Conservation (phyloP, 2,329 filamentous ascomycete genomes). For the Penicillium crustosum region DNA sequence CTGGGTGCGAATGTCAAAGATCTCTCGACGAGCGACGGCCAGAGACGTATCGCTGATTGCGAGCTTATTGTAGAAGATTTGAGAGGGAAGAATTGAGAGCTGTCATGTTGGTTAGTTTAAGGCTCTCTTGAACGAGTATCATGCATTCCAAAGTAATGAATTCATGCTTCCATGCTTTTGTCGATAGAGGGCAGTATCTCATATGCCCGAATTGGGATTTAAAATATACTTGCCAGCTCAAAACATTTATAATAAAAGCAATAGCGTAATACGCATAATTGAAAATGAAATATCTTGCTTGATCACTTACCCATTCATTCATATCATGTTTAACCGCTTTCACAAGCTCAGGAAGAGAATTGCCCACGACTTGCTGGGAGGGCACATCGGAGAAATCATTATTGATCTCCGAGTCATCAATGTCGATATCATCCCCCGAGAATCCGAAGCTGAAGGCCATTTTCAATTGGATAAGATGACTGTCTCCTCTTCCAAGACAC, state of each 20-base stretch:
- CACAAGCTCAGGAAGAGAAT: conserved; percentile 34
- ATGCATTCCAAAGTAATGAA: background rate
- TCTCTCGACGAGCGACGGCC: conserved; percentile 56
- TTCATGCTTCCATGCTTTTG: background rate
- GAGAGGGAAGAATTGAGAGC: conserved; percentile 58
- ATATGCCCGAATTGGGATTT: background rate
- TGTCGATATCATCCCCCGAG: conserved; percentile 58
- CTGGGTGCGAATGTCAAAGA: conserved; percentile 64
- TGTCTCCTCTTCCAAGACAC: background rate
- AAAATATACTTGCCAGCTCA: background rate
- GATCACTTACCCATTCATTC: conserved; percentile 49
- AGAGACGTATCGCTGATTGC: conserved; percentile 38
- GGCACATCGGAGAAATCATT: conserved; percentile 18
- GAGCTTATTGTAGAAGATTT: conserved; percentile 59
- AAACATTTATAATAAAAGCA: background rate
- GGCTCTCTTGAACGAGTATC: background rate
- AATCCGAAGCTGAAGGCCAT: conserved; percentile 58
- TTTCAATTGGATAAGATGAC: background rate
- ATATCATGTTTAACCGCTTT: conserved; percentile 45
- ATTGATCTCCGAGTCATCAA: conserved; percentile 39
- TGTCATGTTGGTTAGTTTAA: conserved; percentile 29
- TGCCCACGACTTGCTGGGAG: conserved; percentile 6
- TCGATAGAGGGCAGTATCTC: background rate
- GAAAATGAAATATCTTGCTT: background rate
- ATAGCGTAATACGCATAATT: background rate